Percentiles rank a stretch among this genome's conserved stretches.
phyloP scores from a whole-genome alignment of 2,329 filamentous ascomycete species.

The Colletotrichum destructivum region DNA sequence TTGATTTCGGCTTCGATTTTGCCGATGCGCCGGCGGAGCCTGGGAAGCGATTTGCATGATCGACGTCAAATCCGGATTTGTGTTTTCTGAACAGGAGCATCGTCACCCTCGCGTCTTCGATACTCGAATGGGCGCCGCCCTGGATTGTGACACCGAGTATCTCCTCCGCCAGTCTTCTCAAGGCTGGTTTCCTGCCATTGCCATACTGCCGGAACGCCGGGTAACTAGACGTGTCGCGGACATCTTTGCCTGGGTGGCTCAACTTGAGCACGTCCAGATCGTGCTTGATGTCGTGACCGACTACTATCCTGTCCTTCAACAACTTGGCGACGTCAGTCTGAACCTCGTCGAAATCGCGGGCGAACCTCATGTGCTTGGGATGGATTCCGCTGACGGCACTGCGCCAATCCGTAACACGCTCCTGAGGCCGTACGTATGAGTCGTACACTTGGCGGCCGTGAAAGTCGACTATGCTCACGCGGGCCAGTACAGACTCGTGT shows the following conservation, averaged over 20 bases:
- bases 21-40: constrained; percentile 38
- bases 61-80: constrained; percentile 88
- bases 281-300: constrained; percentile 89
- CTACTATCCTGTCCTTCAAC: constrained; percentile 78
- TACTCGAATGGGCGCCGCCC: constrained; percentile 74
- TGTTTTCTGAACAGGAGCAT: constrained; percentile 90
- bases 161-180: constrained; percentile 72
- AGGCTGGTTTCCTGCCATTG: constrained; percentile 77
- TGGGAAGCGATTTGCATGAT: constrained; percentile 79
- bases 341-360: constrained; percentile 82
- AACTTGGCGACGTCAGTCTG: constrained; percentile 80
- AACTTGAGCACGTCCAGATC: constrained; percentile 83
- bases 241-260: constrained; percentile 82
- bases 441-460: constrained; percentile 95
- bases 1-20: constrained; percentile 54
- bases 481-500: constrained; percentile 82
- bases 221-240: constrained; percentile 88
- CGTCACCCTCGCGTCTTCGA: constrained; percentile 87
- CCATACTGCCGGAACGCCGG: constrained; percentile 80
- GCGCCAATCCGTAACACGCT: constrained; percentile 90
- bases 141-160: constrained; percentile 75
- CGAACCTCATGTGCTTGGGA: constrained; percentile 78
- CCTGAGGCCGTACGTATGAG: constrained; percentile 86
- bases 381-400: constrained; percentile 88
- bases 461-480: constrained; percentile 93